phyloP scores from a whole-genome alignment of 345 rosid genomes.

The Fremontodendron californicum region DNA sequence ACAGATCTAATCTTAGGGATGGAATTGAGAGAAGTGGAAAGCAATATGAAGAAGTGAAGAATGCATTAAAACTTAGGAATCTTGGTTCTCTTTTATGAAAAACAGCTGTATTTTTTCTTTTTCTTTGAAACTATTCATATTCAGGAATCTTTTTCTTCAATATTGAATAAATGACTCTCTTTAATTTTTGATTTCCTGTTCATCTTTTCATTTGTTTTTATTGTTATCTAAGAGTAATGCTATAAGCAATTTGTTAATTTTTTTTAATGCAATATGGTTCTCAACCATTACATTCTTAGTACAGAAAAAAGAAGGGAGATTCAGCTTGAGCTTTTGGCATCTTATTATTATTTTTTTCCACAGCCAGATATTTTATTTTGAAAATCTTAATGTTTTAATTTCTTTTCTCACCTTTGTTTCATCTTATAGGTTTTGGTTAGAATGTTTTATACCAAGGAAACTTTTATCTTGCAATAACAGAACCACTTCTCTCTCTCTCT shows the following conservation, averaged over 20 bases:
- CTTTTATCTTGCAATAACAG: not conserved
- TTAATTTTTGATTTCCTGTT: not conserved
- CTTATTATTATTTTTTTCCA: not conserved
- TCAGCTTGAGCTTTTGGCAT: not conserved
- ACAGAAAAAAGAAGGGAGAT: not conserved
- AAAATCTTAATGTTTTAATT: not conserved
- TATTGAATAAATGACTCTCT: not conserved
- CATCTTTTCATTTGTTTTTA: not conserved
- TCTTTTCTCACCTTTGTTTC: not conserved
- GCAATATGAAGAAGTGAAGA: not conserved
- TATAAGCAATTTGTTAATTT: not conserved
- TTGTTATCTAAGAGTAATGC: not conserved
- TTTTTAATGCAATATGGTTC: not conserved
- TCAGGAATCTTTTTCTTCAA: not conserved
- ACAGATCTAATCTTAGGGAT: too few species aligned
- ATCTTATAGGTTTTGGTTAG: not conserved
- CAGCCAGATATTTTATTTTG: not conserved
- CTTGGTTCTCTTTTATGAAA: not conserved
- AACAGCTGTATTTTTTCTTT: not conserved
- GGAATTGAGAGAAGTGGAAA: not conserved
- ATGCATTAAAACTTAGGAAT: not conserved
- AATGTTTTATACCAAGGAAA: not conserved
- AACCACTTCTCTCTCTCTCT: not conserved
- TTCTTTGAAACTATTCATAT: not conserved
- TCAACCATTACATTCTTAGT: not conserved